Evolutionary conservation across 73 alveolate species (phyloP).

Genomic region (Paramecium sonneborni): DNA sequence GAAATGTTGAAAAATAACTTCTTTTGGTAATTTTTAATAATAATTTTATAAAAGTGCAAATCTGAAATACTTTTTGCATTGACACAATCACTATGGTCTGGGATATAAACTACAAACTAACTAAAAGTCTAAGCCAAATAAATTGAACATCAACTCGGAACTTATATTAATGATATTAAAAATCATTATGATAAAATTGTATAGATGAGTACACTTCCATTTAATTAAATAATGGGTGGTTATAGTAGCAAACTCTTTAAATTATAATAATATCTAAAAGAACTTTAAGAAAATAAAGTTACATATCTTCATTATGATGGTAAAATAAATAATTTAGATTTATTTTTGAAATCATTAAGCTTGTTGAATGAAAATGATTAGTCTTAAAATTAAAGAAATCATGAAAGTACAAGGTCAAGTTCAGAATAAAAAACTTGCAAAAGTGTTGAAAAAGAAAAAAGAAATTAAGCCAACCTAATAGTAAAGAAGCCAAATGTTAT

Average conservation of each 20-base stretch:
- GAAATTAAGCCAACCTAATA: constrained; percentile 10
- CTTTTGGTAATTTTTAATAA: background rate
- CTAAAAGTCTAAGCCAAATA: background rate
- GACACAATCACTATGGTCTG: background rate
- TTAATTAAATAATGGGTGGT: constrained; percentile 47
- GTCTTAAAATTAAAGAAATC: background rate
- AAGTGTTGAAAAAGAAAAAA: background rate
- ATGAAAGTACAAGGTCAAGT: background rate
- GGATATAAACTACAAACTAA: background rate
- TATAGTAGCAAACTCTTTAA: constrained; percentile 36
- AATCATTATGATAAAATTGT: background rate
- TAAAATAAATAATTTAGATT: background rate
- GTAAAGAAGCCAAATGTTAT: background rate
- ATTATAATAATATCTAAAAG: background rate
- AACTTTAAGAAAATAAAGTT: background rate
- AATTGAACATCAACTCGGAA: constrained; percentile 4
- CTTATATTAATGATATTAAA: background rate
- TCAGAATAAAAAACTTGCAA: background rate
- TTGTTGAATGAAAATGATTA: background rate
- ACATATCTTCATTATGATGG: constrained; percentile 32
- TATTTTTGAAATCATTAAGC: background rate
- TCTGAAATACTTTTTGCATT: background rate
- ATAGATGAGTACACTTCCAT: background rate
- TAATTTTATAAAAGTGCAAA: background rate
- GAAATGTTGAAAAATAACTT: background rate